Conservation (phyloP, 2,329 filamentous ascomycete genomes). For the Hymenoscyphus infarciens region DNA sequence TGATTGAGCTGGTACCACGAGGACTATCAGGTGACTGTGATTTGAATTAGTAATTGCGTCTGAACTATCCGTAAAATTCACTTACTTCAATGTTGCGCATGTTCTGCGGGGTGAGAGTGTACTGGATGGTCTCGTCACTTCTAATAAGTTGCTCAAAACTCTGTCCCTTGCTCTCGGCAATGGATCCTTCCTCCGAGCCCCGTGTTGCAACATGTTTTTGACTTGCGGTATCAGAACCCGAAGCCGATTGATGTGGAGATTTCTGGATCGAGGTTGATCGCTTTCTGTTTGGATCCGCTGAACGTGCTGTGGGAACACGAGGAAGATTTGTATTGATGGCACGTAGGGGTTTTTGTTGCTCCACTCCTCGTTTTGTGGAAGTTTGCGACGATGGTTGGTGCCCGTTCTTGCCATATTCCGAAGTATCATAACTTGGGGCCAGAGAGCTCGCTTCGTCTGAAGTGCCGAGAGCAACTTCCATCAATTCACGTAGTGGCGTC, state of each 20-base stretch:
- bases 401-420: conserved; percentile 15
- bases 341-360: conserved; percentile 20
- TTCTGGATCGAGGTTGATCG: conserved; percentile 32
- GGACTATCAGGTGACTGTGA: conserved; percentile 23
- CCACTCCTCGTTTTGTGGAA: conserved; percentile 14
- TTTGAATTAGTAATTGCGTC: conserved; percentile 10
- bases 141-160: conserved; percentile 78
- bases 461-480: conserved; percentile 32
- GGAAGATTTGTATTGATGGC: conserved; percentile 11
- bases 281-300: conserved; percentile 15
- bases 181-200: conserved; percentile 55
- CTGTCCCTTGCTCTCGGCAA: conserved; percentile 56
- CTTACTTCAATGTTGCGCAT: conserved; percentile 72
- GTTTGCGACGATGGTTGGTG: conserved; percentile 15
- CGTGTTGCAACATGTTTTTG: conserved; percentile 50
- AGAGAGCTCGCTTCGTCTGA: conserved; percentile 32
- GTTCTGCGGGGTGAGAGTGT: conserved; percentile 74
- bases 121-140: conserved; percentile 78
- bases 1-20: conserved; percentile 15
- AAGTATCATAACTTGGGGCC: conserved; percentile 23
- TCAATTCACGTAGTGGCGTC: conserved; percentile 35
- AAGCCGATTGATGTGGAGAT: conserved; percentile 41
- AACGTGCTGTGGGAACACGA: conserved; percentile 21
- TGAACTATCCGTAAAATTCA: background rate
- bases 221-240: conserved; percentile 44